phyloP scores from a whole-genome alignment of 2,329 filamentous ascomycete genomes.

The Penicillium sp. region DNA sequence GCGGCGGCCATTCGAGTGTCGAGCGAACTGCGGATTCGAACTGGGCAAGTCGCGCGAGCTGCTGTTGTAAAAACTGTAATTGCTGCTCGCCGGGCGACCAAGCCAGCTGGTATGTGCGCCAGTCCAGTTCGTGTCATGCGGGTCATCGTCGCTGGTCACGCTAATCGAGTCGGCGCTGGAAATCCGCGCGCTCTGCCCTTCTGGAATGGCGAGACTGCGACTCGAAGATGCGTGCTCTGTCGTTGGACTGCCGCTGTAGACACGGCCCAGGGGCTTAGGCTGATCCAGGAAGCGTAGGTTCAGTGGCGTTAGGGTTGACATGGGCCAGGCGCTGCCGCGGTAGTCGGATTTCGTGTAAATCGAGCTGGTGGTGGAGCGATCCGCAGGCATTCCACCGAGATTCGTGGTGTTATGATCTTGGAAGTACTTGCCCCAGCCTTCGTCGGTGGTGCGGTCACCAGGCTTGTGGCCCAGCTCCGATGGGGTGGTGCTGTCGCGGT shows the following conservation, averaged over 20 bases:
- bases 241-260: constrained; percentile 52
- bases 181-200: constrained; percentile 52
- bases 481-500: constrained; percentile 24
- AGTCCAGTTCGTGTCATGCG: constrained; percentile 37
- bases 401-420: constrained; percentile 43
- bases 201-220: constrained; percentile 43
- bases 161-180: constrained; percentile 52
- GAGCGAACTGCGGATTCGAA: constrained; percentile 23
- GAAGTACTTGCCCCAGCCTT: constrained; percentile 58
- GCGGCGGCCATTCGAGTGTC: constrained; percentile 33
- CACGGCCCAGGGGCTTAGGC: constrained; percentile 48
- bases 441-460: constrained; percentile 52
- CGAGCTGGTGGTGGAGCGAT: constrained; percentile 36
- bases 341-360: constrained; percentile 44
- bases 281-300: constrained; percentile 47
- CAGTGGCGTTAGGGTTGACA: constrained; percentile 42
- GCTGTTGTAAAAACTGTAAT: constrained; percentile 48
- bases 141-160: constrained; percentile 44
- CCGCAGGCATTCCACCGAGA: constrained; percentile 34
- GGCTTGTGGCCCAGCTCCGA: constrained; percentile 26
- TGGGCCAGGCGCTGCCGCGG: constrained; percentile 50
- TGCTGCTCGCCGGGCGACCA: constrained; percentile 49
- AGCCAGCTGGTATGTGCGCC: constrained; percentile 38
- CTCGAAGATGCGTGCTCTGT: constrained; percentile 43
- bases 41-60: constrained; percentile 33